Conservation (phyloP, 2,329 filamentous ascomycete genomes). For the Aspergillus clavatus region DNA sequence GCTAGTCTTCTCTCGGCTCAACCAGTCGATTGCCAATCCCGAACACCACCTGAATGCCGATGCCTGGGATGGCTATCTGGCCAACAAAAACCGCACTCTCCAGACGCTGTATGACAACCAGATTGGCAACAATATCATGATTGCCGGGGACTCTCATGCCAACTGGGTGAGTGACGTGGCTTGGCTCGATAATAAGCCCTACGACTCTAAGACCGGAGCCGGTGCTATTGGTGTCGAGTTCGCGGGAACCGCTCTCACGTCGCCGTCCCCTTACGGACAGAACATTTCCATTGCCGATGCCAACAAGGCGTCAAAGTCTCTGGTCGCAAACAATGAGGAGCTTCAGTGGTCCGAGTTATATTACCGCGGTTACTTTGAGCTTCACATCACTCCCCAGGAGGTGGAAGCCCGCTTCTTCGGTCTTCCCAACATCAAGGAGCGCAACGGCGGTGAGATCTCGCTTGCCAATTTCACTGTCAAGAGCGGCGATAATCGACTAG, state of each 20-base stretch:
- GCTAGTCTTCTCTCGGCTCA: background rate
- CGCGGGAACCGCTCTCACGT: constrained; percentile 63
- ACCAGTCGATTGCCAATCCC: constrained; percentile 27
- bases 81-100: constrained; percentile 67
- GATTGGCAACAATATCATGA: constrained; percentile 68
- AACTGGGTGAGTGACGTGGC: constrained; percentile 60
- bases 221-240: constrained; percentile 60
- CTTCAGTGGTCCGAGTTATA: constrained; percentile 70
- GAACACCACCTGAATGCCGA: constrained; percentile 51
- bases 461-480: constrained; percentile 67
- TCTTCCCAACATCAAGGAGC: constrained; percentile 53
- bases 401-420: constrained; percentile 64
- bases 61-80: constrained; percentile 61
- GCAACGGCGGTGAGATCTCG: constrained; percentile 61
- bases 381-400: constrained; percentile 54
- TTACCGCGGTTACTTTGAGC: constrained; percentile 68
- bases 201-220: constrained; percentile 50
- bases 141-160: constrained; percentile 65
- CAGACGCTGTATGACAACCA: constrained; percentile 61
- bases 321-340: constrained; percentile 51
- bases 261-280: constrained; percentile 54
- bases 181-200: constrained; percentile 51
- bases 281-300: constrained; percentile 49
- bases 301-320: constrained; percentile 41
- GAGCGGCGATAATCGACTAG: constrained; percentile 56